Evolutionary conservation across 108 stramenopile genomes (phyloP).

Genomic region (Nitzschia sp.): DNA sequence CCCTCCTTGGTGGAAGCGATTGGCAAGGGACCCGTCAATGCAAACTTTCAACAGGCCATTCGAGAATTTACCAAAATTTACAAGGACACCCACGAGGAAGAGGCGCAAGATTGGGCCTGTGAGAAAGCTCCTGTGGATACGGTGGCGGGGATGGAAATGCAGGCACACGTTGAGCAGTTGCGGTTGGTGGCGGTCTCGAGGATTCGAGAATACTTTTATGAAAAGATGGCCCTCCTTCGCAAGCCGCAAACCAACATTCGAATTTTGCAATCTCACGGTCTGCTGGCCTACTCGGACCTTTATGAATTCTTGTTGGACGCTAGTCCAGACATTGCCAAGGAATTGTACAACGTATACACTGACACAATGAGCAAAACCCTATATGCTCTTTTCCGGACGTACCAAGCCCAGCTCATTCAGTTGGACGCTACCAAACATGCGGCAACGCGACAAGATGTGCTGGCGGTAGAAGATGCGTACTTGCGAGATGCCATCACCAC

Average conservation of each 20-base stretch:
- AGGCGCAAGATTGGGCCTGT: conserved; percentile 47
- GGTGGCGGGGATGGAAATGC: conserved; percentile 88
- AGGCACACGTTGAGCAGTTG: conserved; percentile 84
- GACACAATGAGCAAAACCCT: conserved; percentile 94
- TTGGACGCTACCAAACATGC: conserved; percentile 79
- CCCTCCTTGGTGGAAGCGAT: conserved; percentile 85
- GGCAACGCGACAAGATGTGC: conserved; percentile 90
- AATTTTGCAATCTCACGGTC: conserved; percentile 92
- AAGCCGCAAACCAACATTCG: conserved; percentile 93
- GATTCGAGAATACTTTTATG: conserved; percentile 84
- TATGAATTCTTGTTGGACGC: conserved; percentile 90
- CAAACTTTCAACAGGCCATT: conserved; percentile 87
- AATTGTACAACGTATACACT: conserved; percentile 90
- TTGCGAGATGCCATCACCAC: conserved; percentile 87
- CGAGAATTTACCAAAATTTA: conserved; percentile 87
- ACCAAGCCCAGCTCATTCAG: conserved; percentile 91
- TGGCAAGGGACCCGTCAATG: conserved; percentile 89
- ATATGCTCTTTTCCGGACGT: conserved; percentile 91
- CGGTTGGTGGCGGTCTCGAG: conserved; percentile 85
- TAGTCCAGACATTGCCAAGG: conserved; percentile 85
- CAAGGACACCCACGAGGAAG: conserved; percentile 67
- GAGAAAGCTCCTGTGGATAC: conserved; percentile 76
- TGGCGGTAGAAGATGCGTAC: conserved; percentile 93
- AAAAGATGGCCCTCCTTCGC: conserved; percentile 69
- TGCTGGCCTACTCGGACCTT: conserved; percentile 88